phyloP scores from a whole-genome alignment of 1,139 yeast genomes.

The Pichia inconspicua region DNA sequence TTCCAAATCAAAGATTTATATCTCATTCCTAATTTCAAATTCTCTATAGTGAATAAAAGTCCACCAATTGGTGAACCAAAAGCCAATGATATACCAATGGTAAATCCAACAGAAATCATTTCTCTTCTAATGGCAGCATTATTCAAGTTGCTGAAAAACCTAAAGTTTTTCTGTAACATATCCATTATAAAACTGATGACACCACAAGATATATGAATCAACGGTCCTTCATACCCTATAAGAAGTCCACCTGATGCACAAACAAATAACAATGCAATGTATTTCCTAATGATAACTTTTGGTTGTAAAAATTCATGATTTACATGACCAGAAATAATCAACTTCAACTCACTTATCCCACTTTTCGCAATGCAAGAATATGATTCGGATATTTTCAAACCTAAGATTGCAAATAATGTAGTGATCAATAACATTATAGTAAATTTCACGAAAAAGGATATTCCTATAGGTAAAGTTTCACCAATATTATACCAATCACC shows the following conservation, averaged over 20 bases:
- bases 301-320: slow-evolving; percentile 42
- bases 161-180: slow-evolving; percentile 17
- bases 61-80: slow-evolving; percentile 96
- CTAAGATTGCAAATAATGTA: slow-evolving; percentile 26
- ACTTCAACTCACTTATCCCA: slow-evolving; percentile 65
- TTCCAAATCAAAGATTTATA: slow-evolving; percentile 71
- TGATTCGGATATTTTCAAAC: slow-evolving; percentile 29
- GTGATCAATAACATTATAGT: slow-evolving; percentile 32
- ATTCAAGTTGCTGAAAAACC: slow-evolving; percentile 34
- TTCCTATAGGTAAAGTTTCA: background rate
- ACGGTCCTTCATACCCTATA: slow-evolving; percentile 91
- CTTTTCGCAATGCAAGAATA: slow-evolving; percentile 48
- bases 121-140: slow-evolving; percentile 57
- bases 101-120: slow-evolving; percentile 74
- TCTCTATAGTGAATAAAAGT: slow-evolving; percentile 76
- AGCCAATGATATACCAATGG: slow-evolving; percentile 90
- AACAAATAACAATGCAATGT: slow-evolving; percentile 49
- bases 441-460: slow-evolving; percentile 11
- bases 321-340: slow-evolving; percentile 54
- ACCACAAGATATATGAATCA: slow-evolving; percentile 81
- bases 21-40: slow-evolving; percentile 54
- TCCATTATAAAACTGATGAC: slow-evolving; percentile 39
- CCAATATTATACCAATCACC: slow-evolving; percentile 29
- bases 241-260: slow-evolving; percentile 74
- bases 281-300: slow-evolving; percentile 41